Percentiles rank a stretch among this genome's conserved stretches.
phyloP scores from a whole-genome alignment of 306 rosid genomes.

The Rosa persica region DNA sequence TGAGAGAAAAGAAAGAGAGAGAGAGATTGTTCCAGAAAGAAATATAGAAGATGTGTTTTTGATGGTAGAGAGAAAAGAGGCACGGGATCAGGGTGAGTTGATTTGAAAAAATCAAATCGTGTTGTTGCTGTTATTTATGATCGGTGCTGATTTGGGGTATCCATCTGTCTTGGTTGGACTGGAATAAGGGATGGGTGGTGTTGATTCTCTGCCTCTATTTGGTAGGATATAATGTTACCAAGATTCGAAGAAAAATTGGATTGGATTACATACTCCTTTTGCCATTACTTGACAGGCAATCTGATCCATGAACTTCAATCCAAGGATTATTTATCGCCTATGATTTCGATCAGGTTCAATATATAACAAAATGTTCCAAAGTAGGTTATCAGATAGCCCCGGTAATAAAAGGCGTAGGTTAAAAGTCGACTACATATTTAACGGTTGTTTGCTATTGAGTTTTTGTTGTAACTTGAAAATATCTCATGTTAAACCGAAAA shows the following conservation, averaged over 20 bases:
- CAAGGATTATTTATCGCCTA: background rate
- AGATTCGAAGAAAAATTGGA: background rate
- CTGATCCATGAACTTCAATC: background rate
- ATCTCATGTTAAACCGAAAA: no score
- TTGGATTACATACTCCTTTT: background rate
- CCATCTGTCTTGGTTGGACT: constrained; percentile 12
- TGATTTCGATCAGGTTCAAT: no score
- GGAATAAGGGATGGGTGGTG: constrained; percentile 38
- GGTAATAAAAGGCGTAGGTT: background rate
- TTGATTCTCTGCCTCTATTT: constrained; percentile 34
- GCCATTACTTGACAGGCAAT: background rate
- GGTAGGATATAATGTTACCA: constrained; percentile 28
- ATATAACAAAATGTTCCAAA: background rate
- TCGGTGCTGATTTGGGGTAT: constrained; percentile 20
- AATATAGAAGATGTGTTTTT: constrained; percentile 12
- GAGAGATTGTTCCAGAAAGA: background rate
- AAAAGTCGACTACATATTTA: no score
- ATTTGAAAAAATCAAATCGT: constrained; percentile 35
- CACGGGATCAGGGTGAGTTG: constrained; percentile 48
- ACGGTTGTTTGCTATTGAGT: background rate
- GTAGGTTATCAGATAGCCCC: background rate
- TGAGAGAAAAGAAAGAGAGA: background rate
- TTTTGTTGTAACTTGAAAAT: no score
- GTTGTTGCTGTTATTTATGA: constrained; percentile 40
- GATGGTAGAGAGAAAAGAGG: constrained; percentile 32